Evolutionary conservation across 352 stramenopile genomes (phyloP), one percentile per base, ranked within the genome.

Genomic region (Pythium oligandrum): DNA sequence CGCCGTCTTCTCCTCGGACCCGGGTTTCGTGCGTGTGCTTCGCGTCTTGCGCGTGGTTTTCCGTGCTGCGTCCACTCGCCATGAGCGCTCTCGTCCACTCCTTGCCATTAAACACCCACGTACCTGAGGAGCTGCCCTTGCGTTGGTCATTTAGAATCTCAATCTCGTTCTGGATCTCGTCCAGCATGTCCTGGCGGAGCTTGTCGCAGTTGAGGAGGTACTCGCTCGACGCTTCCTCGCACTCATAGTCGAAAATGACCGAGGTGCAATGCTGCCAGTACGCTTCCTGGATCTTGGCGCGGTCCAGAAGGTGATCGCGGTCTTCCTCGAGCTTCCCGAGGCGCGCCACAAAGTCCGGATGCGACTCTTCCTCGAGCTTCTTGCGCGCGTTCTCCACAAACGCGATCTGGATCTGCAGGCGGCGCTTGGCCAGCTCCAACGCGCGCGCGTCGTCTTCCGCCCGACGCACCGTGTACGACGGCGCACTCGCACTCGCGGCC

Each of bases 161-260:
- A 66, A 93, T 90, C 64, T 93, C 83, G 40, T 90, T 70, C 43
- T 90, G 75, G 64, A 93, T 93, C 63, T 93, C 83, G 32, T 90
- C 80, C 31, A 93, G 66, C 83, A 93, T 93, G 54, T 90, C 80
- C 31, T 90, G 75, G 17, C 82, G 78, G 49, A 93, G 61, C 57
- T 87, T 88, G 38, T 88, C 81, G 59, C 83, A 93, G 34, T 78
- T 73, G 53, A 89, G 51, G 44, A 85, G 63, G 44, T 81, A 92
- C 63, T 92, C 82, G 40, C 78, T 84, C 42, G 75, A 81, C 30
- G 82, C 82, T 51, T 92, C 77, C 26, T 92, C 77, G 56, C 82
- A 88, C 57, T 92, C 82, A 56, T 92, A 92, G 44, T 75, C 65
- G 44, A 88, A 92, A 55, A 92, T 89, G 11, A 89, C 75, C 8